These are phyloP conservation scores for Ascochyta fabae DNA, from an alignment of 2,329 filamentous ascomycete genomes.

Conservation along the genomic window DNA sequence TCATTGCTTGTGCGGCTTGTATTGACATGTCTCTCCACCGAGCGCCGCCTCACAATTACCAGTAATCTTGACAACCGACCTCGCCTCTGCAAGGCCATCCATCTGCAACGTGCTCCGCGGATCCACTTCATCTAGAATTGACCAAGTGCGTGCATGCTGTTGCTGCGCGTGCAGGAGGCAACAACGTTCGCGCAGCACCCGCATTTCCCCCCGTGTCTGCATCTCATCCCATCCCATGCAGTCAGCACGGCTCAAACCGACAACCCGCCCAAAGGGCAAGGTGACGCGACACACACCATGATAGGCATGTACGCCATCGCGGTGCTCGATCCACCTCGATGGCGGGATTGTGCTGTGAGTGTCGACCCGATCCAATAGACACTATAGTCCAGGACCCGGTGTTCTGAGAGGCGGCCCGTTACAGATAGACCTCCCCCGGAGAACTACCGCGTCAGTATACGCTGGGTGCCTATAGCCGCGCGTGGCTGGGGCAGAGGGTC, in stretches of 20 bases:
- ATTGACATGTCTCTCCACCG: not conserved
- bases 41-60: not conserved
- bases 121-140: not conserved
- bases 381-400: not conserved
- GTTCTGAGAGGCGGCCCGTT: not conserved
- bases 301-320: no score
- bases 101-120: not conserved
- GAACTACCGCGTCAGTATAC: not conserved
- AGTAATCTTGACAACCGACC: not conserved
- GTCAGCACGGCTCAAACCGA: not conserved
- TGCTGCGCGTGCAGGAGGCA: not conserved
- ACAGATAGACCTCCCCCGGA: not conserved
- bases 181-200: not conserved
- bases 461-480: not conserved
- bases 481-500: not conserved
- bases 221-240: not conserved
- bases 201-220: not conserved
- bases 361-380: no score
- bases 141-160: not conserved
- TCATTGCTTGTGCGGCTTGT: conserved; percentile 1
- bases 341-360: no score
- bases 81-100: not conserved
- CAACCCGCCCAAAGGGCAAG: no score
- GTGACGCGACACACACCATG: no score
- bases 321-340: not conserved